Percentiles rank a stretch among this genome's conserved stretches.
Evolutionary conservation across 768 basidiomycete genomes (phyloP).

Genomic region (Auricularia heimuer): DNA sequence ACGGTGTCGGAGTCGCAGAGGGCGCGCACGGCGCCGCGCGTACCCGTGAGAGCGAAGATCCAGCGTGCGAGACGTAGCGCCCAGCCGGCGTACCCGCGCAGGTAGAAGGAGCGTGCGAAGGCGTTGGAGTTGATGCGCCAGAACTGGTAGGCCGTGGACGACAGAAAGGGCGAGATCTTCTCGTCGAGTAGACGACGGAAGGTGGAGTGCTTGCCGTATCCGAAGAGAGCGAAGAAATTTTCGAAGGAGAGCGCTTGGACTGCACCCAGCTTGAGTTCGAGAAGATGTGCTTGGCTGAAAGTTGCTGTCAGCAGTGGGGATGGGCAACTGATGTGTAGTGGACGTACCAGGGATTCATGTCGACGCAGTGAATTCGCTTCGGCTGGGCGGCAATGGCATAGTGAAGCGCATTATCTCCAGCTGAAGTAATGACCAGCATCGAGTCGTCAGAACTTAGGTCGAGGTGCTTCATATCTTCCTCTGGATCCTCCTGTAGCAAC

Average conservation of each 20-base stretch:
- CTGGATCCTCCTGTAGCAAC: conserved; percentile 46
- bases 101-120: conserved; percentile 49
- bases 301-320: background rate
- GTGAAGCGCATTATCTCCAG: conserved; percentile 72
- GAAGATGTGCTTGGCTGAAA: conserved; percentile 57
- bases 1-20: conserved; percentile 47
- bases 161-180: conserved; percentile 55
- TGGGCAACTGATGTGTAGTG: background rate
- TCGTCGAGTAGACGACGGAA: conserved; percentile 54
- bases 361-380: conserved; percentile 57
- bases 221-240: conserved; percentile 61
- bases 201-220: conserved; percentile 45
- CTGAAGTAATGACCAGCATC: conserved; percentile 65
- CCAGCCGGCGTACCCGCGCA: conserved; percentile 56
- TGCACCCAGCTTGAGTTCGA: conserved; percentile 70
- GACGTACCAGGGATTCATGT: conserved; percentile 53
- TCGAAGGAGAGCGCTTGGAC: conserved; percentile 46
- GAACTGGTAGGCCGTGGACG: conserved; percentile 66
- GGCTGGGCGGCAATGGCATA: conserved; percentile 62
- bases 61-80: conserved; percentile 53
- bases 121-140: conserved; percentile 52
- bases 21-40: conserved; percentile 41
- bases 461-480: conserved; percentile 58
- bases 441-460: conserved; percentile 50
- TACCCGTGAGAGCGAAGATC: conserved; percentile 51